These are phyloP conservation scores for Botrytis fragariae DNA, from an alignment of 2,329 filamentous ascomycete genomes.

Conservation along the genomic window DNA sequence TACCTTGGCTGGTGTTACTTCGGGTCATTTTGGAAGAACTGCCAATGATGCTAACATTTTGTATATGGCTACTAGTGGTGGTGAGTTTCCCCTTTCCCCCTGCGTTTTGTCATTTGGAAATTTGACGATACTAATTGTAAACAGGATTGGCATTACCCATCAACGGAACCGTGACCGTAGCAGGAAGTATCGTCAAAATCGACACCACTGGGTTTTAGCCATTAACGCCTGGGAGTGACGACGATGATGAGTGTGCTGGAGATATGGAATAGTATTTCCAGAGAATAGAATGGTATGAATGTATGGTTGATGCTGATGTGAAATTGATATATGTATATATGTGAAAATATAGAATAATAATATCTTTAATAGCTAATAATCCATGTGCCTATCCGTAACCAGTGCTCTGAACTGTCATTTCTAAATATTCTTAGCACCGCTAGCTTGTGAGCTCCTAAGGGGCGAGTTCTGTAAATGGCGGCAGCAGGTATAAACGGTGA, in stretches of 20 bases:
- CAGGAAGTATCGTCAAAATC: slow-evolving; percentile 8
- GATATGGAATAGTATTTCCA: too few relatives aligned
- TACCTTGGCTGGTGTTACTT: slow-evolving; percentile 25
- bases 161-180: slow-evolving; percentile 11
- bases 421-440: accelerated
- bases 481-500: not conserved
- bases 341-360: not conserved
- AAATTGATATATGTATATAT: not conserved
- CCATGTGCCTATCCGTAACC: not conserved
- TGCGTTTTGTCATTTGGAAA: accelerated
- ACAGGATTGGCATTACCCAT: slow-evolving; percentile 13
- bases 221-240: not conserved
- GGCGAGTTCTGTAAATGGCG: not conserved
- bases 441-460: accelerated
- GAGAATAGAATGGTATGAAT: not conserved
- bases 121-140: not conserved
- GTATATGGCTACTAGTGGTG: slow-evolving; percentile 28
- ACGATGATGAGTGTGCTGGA: not conserved
- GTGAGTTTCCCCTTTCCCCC: slow-evolving; percentile 10
- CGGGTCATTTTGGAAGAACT: slow-evolving; percentile 26
- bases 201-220: slow-evolving; percentile 1
- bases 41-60: slow-evolving; percentile 17
- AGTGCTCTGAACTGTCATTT: not conserved
- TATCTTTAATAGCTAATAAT: not conserved
- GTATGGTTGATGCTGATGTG: not conserved